Evolutionary conservation across 345 rosid genomes (phyloP), one percentile per base, ranked within the genome.

Genomic region (Gossypium australe): DNA sequence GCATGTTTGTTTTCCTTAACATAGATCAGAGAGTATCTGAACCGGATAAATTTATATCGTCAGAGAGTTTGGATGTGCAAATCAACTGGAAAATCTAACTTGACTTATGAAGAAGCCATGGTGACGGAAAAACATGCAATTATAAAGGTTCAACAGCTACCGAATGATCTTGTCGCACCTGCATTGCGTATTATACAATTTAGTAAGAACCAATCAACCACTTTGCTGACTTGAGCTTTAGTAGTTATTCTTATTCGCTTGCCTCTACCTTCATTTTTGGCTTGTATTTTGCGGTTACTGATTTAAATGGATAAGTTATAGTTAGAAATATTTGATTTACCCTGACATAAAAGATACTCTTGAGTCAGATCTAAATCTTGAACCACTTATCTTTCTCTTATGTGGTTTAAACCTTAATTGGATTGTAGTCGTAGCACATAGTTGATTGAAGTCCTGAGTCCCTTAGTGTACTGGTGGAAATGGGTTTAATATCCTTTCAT

Each of bases 101-200:
- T 95, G 90, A 95, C 97, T 65, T 95, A 84, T 62, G 97, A 95
- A 81, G 99, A 91, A 90, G 98, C 99, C 66, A 82, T 93, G 89
- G 89, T 91, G n/a, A 90, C 94, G 16, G 99, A 95, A 84, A 93
- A 85, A 80, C 74, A 56, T 45, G 93, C 94, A 10, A 68, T 71
- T 68, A 84, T 87, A 84, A 95, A 83, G 83, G 96, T 91, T 83
- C 94, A 89, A 82, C 89, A 85, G 74, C 82, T 95, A 64, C 89
- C 97, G 16, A 64, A 85, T 74, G 93, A 89, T 82, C 87, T 93
- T 74, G 87, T 87, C 75, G 86, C 82, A 58, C 93, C 90, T 76
- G 92, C 90, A 44, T 77, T 95, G 75, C 85, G 10, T 17, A 82
- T 83, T 78, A 88, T 95, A 80, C 97, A 93, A 73, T 95, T 85